phyloP scores from a whole-genome alignment of 2,329 filamentous ascomycete species.

The Epichloe baconii region DNA sequence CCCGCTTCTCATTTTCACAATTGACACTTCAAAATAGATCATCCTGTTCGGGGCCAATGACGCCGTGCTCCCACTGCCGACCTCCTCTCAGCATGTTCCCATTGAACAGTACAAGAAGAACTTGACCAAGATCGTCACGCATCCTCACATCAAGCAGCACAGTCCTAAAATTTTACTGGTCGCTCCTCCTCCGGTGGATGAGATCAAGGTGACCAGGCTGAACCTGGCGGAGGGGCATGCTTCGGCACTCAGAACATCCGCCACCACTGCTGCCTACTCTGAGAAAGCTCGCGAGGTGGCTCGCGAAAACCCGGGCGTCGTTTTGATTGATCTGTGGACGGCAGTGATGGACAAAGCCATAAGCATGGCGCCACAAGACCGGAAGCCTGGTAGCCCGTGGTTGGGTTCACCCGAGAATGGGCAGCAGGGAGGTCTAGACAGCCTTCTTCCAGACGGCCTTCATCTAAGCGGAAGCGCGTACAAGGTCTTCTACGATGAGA shows the following conservation, averaged over 20 bases:
- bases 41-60: slow-evolving; percentile 89
- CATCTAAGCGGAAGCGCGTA: slow-evolving; percentile 44
- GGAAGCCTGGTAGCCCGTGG: slow-evolving; percentile 32
- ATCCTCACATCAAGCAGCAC: slow-evolving; percentile 57
- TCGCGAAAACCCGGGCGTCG: slow-evolving; percentile 50
- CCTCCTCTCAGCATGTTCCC: slow-evolving; percentile 61
- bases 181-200: slow-evolving; percentile 71
- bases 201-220: slow-evolving; percentile 46
- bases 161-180: slow-evolving; percentile 62
- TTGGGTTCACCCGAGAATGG: slow-evolving; percentile 38
- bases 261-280: slow-evolving; percentile 43
- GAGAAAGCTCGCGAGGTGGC: slow-evolving; percentile 52
- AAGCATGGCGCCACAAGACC: slow-evolving; percentile 42
- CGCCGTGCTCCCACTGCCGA: slow-evolving; percentile 51
- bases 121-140: slow-evolving; percentile 55
- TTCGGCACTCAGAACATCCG: slow-evolving; percentile 30
- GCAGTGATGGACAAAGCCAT: slow-evolving; percentile 61
- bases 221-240: slow-evolving; percentile 34
- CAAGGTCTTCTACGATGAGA: slow-evolving; percentile 34
- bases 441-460: slow-evolving; percentile 43
- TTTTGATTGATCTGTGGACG: slow-evolving; percentile 68
- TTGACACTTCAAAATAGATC: slow-evolving; percentile 32
- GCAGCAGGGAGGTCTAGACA: slow-evolving; percentile 35
- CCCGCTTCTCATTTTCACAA: neutral
- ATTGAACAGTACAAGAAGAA: slow-evolving; percentile 65